Evolutionary conservation across 2,329 filamentous ascomycete species (phyloP), one percentile per base, ranked within the genome.

Genomic region (Ceratocystis eucalypticola): DNA sequence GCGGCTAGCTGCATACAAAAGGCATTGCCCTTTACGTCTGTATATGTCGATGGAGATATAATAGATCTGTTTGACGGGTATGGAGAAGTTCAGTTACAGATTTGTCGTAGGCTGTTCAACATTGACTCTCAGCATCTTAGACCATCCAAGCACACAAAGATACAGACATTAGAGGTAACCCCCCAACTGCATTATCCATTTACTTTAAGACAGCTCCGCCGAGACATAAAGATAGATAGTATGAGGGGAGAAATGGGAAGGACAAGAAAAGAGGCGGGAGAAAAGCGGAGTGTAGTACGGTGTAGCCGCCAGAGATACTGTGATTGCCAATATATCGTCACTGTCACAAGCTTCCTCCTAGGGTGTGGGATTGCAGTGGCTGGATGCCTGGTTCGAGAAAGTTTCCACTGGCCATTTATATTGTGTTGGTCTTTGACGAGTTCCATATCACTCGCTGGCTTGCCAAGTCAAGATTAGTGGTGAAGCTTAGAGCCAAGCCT

Each of bases 321-420:
- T 33, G 55, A 59, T 25, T 59, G 28, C 28, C 55, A 59, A 59
- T 59, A 59, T 59, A 59, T 65, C 63, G 45, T 61, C 65, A 22
- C 45, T 53, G 62, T 57, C 48, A 65, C 63, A 44, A 41, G 22
- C 48, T 28, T 10, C 6, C 25, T 41, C 63, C 17, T 22, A 17
- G 15, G 12, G n/a, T n/a, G 25, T 28, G 30, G 22, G 33, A 37
- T 12, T 45, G 37, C 20, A 53, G 48, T 30, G 48, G 48, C 30
- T 57, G 63, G 53, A 53, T 41, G 41, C 41, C 12, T 64, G 17
- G n/a, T 37, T 50, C 25, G 17, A 7, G n/a, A 30, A 28, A 22
- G 12, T n/a, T 57, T 41, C 48, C 22, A 67, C 5, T 22, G n/a
- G 48, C 8, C 17, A 25, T 53, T 22, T 53, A 15, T 25, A 53